Conservation (phyloP, 1,139 yeast genomes). For the Saccharomyces hybrid region DNA sequence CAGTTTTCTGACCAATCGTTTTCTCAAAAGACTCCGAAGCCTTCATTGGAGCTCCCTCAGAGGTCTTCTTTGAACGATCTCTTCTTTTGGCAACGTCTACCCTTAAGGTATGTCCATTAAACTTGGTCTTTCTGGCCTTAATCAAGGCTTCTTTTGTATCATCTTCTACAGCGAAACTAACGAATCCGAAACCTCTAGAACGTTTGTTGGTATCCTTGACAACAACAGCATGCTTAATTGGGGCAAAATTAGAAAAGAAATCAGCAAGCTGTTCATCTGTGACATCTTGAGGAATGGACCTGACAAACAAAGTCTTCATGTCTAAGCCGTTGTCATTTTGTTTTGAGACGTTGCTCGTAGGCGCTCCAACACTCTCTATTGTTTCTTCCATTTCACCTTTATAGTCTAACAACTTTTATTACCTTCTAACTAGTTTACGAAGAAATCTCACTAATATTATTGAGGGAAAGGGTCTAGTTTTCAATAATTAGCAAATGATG, state of each 20-base stretch:
- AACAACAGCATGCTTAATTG: slow-evolving; percentile 90
- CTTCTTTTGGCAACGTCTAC: slow-evolving; percentile 90
- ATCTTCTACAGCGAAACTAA: slow-evolving; percentile 76
- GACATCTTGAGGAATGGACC: slow-evolving; percentile 74
- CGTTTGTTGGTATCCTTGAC: slow-evolving; percentile 68
- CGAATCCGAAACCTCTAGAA: slow-evolving; percentile 94
- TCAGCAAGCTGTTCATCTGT: slow-evolving; percentile 75
- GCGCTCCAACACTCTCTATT: slow-evolving; percentile 1
- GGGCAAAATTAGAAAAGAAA: slow-evolving; percentile 84
- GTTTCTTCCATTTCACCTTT: background rate
- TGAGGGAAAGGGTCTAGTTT: background rate
- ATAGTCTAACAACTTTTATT: background rate
- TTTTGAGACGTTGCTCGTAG: slow-evolving; percentile 6
- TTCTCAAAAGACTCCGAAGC: slow-evolving; percentile 9
- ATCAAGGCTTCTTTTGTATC: slow-evolving; percentile 75
- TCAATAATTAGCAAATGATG: slow-evolving; percentile 10
- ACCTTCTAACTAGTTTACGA: background rate
- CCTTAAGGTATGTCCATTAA: slow-evolving; percentile 59
- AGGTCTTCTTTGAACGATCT: slow-evolving; percentile 44
- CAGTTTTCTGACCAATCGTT: slow-evolving; percentile 14
- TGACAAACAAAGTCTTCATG: slow-evolving; percentile 68
- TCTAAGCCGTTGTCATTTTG: slow-evolving; percentile 28
- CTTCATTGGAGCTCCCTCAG: slow-evolving; percentile 18
- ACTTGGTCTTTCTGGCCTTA: slow-evolving; percentile 57
- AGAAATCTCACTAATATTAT: background rate